Conservation (phyloP, 2,329 filamentous ascomycete species). For the Hypomyces perniciosus region DNA sequence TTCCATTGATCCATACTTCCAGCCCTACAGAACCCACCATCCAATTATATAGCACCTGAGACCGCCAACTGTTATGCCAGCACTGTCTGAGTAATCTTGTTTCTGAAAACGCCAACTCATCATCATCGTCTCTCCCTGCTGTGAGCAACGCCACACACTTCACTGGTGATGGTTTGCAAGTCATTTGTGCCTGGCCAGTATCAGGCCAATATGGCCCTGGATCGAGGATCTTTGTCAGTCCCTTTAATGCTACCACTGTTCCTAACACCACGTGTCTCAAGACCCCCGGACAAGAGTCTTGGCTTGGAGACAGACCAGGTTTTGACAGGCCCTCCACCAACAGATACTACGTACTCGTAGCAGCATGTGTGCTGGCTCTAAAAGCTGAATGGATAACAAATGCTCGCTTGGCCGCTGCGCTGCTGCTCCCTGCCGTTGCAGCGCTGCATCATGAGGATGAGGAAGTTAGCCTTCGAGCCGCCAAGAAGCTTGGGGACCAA, state of each 20-base stretch:
- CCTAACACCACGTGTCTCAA: background rate
- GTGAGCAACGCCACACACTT: conserved; percentile 6
- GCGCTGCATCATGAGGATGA: conserved; percentile 52
- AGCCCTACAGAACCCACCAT: background rate
- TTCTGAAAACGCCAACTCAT: background rate
- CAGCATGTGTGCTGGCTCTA: conserved; percentile 56
- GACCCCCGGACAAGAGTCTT: background rate
- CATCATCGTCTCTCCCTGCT: background rate
- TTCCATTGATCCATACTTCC: background rate
- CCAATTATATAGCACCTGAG: background rate
- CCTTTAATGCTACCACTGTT: background rate
- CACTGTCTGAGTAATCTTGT: conserved; percentile 3
- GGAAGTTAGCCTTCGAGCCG: conserved; percentile 16
- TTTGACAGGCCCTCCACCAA: background rate
- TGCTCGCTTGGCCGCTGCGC: conserved; percentile 56
- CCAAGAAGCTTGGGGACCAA: no score
- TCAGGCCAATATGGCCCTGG: conserved; percentile 53
- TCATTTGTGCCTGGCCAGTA: conserved; percentile 52
- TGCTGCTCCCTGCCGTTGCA: conserved; percentile 58
- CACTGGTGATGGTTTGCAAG: conserved; percentile 25
- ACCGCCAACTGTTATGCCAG: conserved; percentile 6
- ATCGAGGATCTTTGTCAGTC: conserved; percentile 43
- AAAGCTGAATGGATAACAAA: conserved; percentile 56
- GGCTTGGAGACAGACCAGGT: background rate
- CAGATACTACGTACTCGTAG: conserved; percentile 59